Evolutionary conservation across 148 eudicot species (phyloP), one percentile per base, ranked within the genome.

Genomic region (Vaccinium vitisidaea): DNA sequence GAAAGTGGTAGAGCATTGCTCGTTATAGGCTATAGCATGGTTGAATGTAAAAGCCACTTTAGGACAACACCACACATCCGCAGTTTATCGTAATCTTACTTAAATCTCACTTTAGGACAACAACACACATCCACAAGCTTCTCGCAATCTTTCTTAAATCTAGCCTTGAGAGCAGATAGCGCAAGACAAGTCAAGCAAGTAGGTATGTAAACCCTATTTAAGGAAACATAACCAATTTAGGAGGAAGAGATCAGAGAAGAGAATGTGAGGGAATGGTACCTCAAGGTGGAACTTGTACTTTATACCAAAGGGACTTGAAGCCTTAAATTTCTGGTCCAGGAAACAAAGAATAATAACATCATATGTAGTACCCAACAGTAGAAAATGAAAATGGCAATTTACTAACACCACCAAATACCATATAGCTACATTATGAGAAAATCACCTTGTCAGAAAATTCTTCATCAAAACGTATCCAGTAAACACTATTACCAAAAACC

Each of bases 271-370:
- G 69, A 80, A 36, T 55, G 55, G 49, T 92, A 97, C 99, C 98
- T 97, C 98, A 69, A 95, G 92, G 87, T 95, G 99, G 88, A 97
- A 97, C 85, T 88, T 93, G 94, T 97, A 97, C 83, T 93, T 88
- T 77, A 97, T 93, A 84, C 99, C 99, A 88, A 97, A 97, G 78
- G 99, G 98, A 74, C 92, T 85, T 59, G 99, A 94, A 86, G 98
- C 87, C 81, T 90, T 94, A 76, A 97, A 94, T 92, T 93, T 97
- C 99, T 97, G 98, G 83, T 86, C 15, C 79, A 83, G 21, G 69
- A 15, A 87, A 43, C 82, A 67, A 8, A 56, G 71, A 46, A 0
- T 55, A 78, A 11, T 27, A 73, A 8, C 2, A 10, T 63, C 30
- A 23, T 3, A 4, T 63, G 23, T 8, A n/a, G 5, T 63, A 63